A percentile compares a stretch with the other conserved stretches of the same genome.
These are phyloP conservation scores for Cytospora chrysosperma DNA, from an alignment of 2,329 filamentous ascomycete species.

Conservation along the genomic window DNA sequence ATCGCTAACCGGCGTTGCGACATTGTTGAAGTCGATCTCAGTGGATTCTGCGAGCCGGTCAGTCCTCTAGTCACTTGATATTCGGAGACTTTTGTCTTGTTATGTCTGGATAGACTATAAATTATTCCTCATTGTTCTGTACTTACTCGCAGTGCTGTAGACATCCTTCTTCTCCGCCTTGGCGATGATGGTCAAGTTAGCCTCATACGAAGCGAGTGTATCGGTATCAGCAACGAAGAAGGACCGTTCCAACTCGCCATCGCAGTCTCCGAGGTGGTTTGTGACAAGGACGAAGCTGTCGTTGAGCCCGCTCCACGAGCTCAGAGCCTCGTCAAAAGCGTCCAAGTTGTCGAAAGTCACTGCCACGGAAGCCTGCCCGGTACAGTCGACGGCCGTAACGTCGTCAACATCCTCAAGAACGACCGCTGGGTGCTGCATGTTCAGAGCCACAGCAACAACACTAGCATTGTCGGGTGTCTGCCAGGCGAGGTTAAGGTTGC, in stretches of 20 bases:
- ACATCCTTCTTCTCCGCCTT: slow-evolving; percentile 29
- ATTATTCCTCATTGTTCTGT: too few species aligned
- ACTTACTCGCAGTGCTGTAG: slow-evolving; percentile 28
- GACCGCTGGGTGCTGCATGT: slow-evolving; percentile 37
- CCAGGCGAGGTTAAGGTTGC: slow-evolving; percentile 19
- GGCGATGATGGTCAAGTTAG: slow-evolving; percentile 26
- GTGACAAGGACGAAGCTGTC: slow-evolving; percentile 29
- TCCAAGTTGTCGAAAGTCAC: slow-evolving; percentile 27
- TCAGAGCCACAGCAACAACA: slow-evolving; percentile 51
- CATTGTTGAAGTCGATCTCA: slow-evolving; percentile 27
- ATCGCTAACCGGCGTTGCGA: slow-evolving; percentile 18
- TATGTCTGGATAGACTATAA: neutral
- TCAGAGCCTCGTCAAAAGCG: slow-evolving; percentile 27
- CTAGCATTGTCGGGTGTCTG: slow-evolving; percentile 40
- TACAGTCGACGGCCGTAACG: slow-evolving; percentile 53
- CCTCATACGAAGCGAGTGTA: slow-evolving; percentile 15
- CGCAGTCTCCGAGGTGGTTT: slow-evolving; percentile 29
- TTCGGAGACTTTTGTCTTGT: neutral
- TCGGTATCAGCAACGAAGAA: slow-evolving; percentile 28
- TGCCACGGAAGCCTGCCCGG: slow-evolving; percentile 46
- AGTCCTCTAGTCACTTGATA: neutral
- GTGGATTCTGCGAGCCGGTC: slow-evolving; percentile 13
- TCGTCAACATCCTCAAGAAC: slow-evolving; percentile 41
- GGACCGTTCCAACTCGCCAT: slow-evolving; percentile 27
- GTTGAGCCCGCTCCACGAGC: slow-evolving; percentile 24